Evolutionary conservation across 768 basidiomycete genomes (phyloP).

Genomic region (Russula sp.): DNA sequence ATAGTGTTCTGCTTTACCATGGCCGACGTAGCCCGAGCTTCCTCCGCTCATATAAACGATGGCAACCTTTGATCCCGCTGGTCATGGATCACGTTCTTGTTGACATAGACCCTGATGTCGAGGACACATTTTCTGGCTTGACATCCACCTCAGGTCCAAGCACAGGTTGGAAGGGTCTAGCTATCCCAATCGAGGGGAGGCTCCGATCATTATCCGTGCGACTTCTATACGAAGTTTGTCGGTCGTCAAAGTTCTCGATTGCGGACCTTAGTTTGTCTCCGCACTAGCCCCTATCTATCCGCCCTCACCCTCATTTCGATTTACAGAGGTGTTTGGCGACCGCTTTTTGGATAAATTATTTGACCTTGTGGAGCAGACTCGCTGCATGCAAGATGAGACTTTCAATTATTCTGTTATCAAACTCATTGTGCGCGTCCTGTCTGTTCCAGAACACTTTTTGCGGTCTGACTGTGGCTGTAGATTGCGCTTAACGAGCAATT

Average conservation of each 20-base stretch:
- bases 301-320: background rate
- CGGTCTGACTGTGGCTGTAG: slow-evolving; percentile 33
- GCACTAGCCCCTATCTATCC: background rate
- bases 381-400: slow-evolving; percentile 79
- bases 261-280: slow-evolving; percentile 66
- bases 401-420: slow-evolving; percentile 96
- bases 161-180: slow-evolving; percentile 27
- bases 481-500: slow-evolving; percentile 96
- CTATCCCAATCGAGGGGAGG: slow-evolving; percentile 77
- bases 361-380: slow-evolving; percentile 88
- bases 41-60: slow-evolving; percentile 74
- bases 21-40: slow-evolving; percentile 64
- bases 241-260: slow-evolving; percentile 75
- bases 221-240: slow-evolving; percentile 87
- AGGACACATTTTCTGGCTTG: slow-evolving; percentile 36
- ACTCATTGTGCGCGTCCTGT: slow-evolving; percentile 59
- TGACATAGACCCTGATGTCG: slow-evolving; percentile 72
- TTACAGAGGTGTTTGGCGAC: slow-evolving; percentile 70
- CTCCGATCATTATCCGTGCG: slow-evolving; percentile 63
- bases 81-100: slow-evolving; percentile 80
- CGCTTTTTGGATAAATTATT: slow-evolving; percentile 83
- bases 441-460: background rate
- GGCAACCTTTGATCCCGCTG: slow-evolving; percentile 73
- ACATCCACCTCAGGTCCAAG: slow-evolving; percentile 31
- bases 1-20: slow-evolving; percentile 66